These are phyloP conservation scores for Wallacemonas collosoma DNA, from an alignment of 208 protist species.

Conservation along the genomic window DNA sequence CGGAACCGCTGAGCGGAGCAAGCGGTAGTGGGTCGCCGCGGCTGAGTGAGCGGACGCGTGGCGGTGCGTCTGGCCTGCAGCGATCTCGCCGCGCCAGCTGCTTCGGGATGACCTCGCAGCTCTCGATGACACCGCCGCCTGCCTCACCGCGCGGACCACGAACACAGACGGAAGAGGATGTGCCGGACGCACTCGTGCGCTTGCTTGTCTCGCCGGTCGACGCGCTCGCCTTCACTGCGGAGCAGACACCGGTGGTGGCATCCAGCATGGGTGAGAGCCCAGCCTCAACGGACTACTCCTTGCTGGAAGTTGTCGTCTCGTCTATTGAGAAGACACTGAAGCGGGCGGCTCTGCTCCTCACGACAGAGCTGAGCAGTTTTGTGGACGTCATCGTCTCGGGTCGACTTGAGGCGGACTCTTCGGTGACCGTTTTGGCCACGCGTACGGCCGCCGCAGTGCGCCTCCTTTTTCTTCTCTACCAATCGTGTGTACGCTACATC, in stretches of 20 bases:
- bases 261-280: constrained; percentile 23
- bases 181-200: background rate
- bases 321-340: constrained; percentile 27
- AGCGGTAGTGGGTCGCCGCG: too few relatives aligned
- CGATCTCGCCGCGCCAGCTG: constrained; percentile 49
- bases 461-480: constrained; percentile 40
- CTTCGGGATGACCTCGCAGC: constrained; percentile 46
- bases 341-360: constrained; percentile 12
- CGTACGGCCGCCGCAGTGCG: constrained; percentile 8
- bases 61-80: background rate
- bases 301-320: constrained; percentile 13
- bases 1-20: too few relatives aligned
- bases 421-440: constrained; percentile 3
- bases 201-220: constrained; percentile 1
- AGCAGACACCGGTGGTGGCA: background rate
- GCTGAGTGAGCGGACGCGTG: too few relatives aligned
- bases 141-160: background rate
- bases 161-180: background rate
- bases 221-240: background rate
- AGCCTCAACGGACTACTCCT: constrained; percentile 29
- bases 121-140: background rate
- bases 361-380: constrained; percentile 6
- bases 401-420: background rate
- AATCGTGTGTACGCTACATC: constrained; percentile 45
- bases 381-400: constrained; percentile 4